phyloP scores from a whole-genome alignment of 2,329 filamentous ascomycete genomes.

The Pseudogymnoascus sp. region DNA sequence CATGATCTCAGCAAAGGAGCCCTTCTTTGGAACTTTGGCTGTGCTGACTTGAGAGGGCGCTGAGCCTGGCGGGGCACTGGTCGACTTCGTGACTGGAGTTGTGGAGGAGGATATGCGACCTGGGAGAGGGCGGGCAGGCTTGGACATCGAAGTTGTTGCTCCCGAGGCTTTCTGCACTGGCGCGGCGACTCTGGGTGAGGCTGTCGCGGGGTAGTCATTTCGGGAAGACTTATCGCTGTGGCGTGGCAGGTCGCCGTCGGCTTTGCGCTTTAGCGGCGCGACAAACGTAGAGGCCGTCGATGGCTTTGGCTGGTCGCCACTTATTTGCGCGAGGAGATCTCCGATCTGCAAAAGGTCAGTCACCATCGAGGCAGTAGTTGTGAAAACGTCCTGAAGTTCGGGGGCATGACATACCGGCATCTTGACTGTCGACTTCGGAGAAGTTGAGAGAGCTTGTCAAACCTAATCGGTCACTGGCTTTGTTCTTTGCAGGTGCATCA shows the following conservation, averaged over 20 bases:
- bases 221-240: conserved; percentile 37
- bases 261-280: conserved; percentile 47
- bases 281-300: conserved; percentile 24
- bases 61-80: neutral
- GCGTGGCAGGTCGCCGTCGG: conserved; percentile 41
- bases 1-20: conserved; percentile 67
- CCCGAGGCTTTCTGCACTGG: conserved; percentile 17
- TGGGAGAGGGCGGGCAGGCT: conserved; percentile 18
- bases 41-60: neutral
- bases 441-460: conserved; percentile 1
- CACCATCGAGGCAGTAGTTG: conserved; percentile 10
- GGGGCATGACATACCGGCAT: conserved; percentile 6
- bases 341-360: conserved; percentile 37
- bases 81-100: conserved; percentile 35
- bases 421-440: neutral
- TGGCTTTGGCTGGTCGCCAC: conserved; percentile 38
- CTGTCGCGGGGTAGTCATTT: conserved; percentile 20
- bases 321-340: conserved; percentile 54
- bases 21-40: conserved; percentile 53
- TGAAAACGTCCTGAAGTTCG: neutral
- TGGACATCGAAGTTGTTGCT: conserved; percentile 22
- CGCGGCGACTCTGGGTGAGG: conserved; percentile 20
- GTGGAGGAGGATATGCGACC: neutral
- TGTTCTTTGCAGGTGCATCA: conserved; percentile 7
- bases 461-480: conserved; percentile 7